Conservation (phyloP, 192 early-diverging fungal species). For the Umbelopsis ramanniana region DNA sequence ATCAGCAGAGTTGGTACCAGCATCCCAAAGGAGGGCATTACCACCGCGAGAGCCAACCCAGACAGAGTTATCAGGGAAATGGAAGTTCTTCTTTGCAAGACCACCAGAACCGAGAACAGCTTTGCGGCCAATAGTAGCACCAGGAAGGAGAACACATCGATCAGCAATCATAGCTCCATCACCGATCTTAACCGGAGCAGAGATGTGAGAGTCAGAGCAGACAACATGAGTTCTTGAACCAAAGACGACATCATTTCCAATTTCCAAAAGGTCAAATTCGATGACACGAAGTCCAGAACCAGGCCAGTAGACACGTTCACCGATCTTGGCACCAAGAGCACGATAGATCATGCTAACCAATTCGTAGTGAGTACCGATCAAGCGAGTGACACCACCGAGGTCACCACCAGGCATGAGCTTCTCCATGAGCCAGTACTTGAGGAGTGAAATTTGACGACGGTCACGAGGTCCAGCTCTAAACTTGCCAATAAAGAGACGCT, state of each 20-base stretch:
- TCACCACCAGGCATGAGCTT: conserved; percentile 34
- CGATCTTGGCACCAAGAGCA: conserved; percentile 46
- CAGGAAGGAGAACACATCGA: conserved; percentile 50
- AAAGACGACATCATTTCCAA: conserved; percentile 54
- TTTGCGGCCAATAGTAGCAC: conserved; percentile 40
- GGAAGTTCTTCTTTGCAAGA: conserved; percentile 34
- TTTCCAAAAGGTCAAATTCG: conserved; percentile 47
- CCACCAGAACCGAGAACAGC: conserved; percentile 48
- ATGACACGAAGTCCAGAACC: conserved; percentile 42
- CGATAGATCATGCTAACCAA: conserved; percentile 43
- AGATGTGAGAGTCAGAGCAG: conserved; percentile 39
- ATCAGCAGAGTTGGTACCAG: conserved; percentile 24
- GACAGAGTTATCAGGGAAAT: conserved; percentile 32
- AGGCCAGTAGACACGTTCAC: conserved; percentile 53
- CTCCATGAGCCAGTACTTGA: conserved; percentile 43
- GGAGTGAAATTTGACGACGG: conserved; percentile 7
- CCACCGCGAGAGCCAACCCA: conserved; percentile 48
- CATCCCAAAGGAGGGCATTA: conserved; percentile 40
- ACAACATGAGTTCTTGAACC: conserved; percentile 45
- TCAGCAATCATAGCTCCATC: conserved; percentile 49
- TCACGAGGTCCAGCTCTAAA: conserved; percentile 32
- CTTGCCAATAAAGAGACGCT: conserved; percentile 35
- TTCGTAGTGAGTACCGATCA: conserved; percentile 51
- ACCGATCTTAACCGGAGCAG: conserved; percentile 34
- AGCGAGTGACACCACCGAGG: conserved; percentile 39